Evolutionary conservation across 495 filamentous ascomycete species (phyloP), one percentile per base, ranked within the genome.

Genomic region (Bacidia rubella): DNA sequence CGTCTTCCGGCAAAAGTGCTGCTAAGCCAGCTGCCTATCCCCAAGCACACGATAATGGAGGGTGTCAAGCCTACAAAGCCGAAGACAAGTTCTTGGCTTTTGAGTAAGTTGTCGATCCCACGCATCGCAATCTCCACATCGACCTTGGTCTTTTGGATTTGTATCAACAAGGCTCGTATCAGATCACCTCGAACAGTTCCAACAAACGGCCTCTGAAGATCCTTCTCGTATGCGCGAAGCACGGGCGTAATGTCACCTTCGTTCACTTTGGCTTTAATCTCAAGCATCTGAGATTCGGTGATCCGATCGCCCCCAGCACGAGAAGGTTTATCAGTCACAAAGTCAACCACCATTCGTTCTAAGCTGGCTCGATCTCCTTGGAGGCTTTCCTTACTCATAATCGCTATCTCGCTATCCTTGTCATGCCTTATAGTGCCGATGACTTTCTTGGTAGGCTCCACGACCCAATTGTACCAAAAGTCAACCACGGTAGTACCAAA

Each of bases 121-220:
- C 85, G 84, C 64, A 97, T 85, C 15, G 92, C 92, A 52, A 98
- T 81, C 65, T 98, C 92, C 9, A 97, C 83, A 59, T 98, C 92
- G 24, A 98, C 92, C 70, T 97, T 98, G 0, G 92, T 97, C 72
- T 97, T 98, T 63, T 98, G 92, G 43, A 98, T 80, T 63, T 98
- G 92, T 43, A 98, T 95, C 26, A 98, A 74, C 47, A 98, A 76
- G 21, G 92, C 84, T 47, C 92, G 80, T 44, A 96, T 70, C n/a
- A 98, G 69, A 62, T 95, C 89, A 19, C 92, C 92, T 41, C 73
- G 73, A 15, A 97, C 62, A 1, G 87, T 83, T 5, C 88, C 88
- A 26, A 77, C 68, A 39, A 98, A 80, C 20, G 92, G 92, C 32
- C 68, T 77, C 22, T 82, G 74, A 32, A 98, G 63, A 61, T 95